phyloP scores from a whole-genome alignment of 371 early-diverging fungal species.

The Lichtheimia corymbifera region DNA sequence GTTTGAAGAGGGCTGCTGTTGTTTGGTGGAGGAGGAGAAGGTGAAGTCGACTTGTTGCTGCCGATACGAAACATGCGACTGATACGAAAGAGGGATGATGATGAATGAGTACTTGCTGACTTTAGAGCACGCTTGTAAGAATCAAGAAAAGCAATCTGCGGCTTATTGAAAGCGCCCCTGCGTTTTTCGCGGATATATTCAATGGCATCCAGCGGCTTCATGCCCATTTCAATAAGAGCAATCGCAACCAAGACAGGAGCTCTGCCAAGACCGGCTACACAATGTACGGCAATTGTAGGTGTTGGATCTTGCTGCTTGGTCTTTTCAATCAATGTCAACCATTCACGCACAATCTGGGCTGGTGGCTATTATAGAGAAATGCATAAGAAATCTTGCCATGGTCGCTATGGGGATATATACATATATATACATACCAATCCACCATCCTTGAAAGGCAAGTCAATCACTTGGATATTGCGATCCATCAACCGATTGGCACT shows the following conservation, averaged over 20 bases:
- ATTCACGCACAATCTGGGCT: slow-evolving; percentile 60
- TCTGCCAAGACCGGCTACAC: slow-evolving; percentile 83
- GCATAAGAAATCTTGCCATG: neutral
- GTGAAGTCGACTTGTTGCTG: neutral
- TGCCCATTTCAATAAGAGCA: slow-evolving; percentile 82
- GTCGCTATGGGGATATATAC: neutral
- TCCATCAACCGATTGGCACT: slow-evolving; percentile 66
- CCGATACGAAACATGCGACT: slow-evolving; percentile 31
- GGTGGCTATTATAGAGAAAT: slow-evolving; percentile 57
- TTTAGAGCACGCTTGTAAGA: slow-evolving; percentile 24
- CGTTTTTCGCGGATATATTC: slow-evolving; percentile 74
- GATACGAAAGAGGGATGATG: slow-evolving; percentile 18
- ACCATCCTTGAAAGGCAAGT: slow-evolving; percentile 58
- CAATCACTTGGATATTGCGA: slow-evolving; percentile 33
- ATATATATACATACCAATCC: slow-evolving; percentile 59
- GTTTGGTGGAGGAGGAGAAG: neutral
- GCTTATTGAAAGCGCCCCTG: slow-evolving; percentile 82
- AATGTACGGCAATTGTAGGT: slow-evolving; percentile 81
- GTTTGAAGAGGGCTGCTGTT: neutral
- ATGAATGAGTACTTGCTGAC: slow-evolving; percentile 12
- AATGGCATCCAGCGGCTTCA: slow-evolving; percentile 79
- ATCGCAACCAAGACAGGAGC: slow-evolving; percentile 77
- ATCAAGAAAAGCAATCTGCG: slow-evolving; percentile 73
- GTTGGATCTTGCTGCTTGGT: slow-evolving; percentile 39
- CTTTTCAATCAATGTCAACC: slow-evolving; percentile 69